These are phyloP conservation scores for Boletus coccyginus DNA, from an alignment of 768 basidiomycete species.

Conservation along the genomic window DNA sequence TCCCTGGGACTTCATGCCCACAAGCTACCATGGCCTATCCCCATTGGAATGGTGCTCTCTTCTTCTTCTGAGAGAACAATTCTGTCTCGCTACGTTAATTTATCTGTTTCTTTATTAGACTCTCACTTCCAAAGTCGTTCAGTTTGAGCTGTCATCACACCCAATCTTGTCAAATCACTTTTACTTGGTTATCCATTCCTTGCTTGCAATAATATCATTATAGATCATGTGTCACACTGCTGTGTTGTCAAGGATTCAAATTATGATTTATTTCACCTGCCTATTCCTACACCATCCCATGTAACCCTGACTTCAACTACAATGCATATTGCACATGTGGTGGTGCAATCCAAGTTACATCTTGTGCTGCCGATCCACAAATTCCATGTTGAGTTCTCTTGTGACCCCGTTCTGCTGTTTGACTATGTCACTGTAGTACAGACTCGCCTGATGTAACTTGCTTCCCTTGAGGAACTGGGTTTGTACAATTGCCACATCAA, in stretches of 20 bases:
- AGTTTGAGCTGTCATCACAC: constrained; percentile 24
- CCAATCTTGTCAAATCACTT: constrained; percentile 25
- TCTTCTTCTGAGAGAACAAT: no score
- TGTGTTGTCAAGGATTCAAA: constrained; percentile 1
- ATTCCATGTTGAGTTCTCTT: neutral
- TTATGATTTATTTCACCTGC: constrained; percentile 8
- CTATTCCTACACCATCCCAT: neutral
- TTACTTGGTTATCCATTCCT: constrained; percentile 37
- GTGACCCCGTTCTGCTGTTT: neutral
- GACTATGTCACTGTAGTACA: neutral
- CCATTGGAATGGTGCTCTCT: no score
- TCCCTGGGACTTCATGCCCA: neutral
- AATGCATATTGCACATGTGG: no score
- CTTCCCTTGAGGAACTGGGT: neutral
- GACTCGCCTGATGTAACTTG: neutral
- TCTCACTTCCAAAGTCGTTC: neutral
- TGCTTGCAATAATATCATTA: constrained; percentile 31
- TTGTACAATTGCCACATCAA: neutral
- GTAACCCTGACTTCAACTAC: no score
- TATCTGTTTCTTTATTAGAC: neutral
- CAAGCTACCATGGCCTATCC: no score
- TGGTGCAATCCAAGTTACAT: no score
- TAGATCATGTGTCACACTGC: constrained; percentile 19
- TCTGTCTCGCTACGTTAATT: no score
- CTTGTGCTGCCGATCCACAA: no score